phyloP scores from a whole-genome alignment of 108 stramenopile genomes.

The Cyclotella baltica region DNA sequence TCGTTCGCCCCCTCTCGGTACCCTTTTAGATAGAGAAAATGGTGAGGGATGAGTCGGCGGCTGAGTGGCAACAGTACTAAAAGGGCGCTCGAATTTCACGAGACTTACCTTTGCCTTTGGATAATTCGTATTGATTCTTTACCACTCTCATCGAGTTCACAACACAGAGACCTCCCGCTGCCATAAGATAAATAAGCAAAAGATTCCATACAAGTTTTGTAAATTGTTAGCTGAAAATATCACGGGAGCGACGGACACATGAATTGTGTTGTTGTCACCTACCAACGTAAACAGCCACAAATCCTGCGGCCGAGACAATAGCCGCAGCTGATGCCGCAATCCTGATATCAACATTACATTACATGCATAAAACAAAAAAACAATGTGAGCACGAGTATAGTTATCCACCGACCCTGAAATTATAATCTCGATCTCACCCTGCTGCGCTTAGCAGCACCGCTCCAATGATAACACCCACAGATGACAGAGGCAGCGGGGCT shows the following conservation, averaged over 20 bases:
- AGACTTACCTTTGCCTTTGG: neutral
- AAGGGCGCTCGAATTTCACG: neutral
- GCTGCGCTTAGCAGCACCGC: neutral
- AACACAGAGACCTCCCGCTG: neutral
- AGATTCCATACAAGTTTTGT: too few species aligned
- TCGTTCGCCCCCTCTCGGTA: neutral
- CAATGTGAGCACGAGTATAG: too few species aligned
- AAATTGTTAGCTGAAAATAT: too few species aligned
- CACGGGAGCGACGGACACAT: too few species aligned
- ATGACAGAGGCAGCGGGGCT: neutral
- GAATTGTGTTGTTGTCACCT: neutral
- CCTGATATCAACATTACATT: too few species aligned
- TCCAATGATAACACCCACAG: neutral
- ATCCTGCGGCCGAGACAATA: neutral
- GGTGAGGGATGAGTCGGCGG: neutral
- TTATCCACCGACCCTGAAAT: too few species aligned
- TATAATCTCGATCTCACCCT: too few species aligned
- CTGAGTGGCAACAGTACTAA: neutral
- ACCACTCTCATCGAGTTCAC: neutral
- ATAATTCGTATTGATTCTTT: slow-evolving; percentile 3
- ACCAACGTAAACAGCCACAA: slow-evolving; percentile 5
- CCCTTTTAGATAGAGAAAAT: neutral
- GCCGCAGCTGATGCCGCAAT: neutral
- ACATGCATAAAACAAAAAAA: too few species aligned
- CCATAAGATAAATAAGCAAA: neutral